Base-by-base conservation (phyloP, 441 rosid species). In the Corymbia citriodora region DNA sequence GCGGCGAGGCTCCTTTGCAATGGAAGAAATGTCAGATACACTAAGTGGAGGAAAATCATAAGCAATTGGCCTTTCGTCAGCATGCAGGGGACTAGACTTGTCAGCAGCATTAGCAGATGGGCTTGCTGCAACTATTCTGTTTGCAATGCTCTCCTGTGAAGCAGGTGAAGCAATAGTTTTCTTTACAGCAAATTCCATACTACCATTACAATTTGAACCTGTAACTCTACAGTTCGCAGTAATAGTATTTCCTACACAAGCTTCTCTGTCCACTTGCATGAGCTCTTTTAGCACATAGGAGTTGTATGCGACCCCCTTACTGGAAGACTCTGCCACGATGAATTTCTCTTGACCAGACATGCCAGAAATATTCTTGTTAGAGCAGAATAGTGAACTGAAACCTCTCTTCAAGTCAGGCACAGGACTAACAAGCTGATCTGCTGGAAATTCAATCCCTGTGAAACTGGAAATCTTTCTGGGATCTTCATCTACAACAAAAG, bases 121-220 rank as follows among this genome's bases (percentile, higher is more conserved):
- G 91, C 92, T 92, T 55, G 92, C 92, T 90, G 92, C 93, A 89
- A 93, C 90, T 89, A 93, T 91, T 93, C 89, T 93, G 36, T 95
- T 89, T 33, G 95, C 96, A 86, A 92, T 92, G 92, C 98, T 96
- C 95, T 97, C 99, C 93, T 97, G 97, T 89, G 98, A 96, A 92
- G 94, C 94, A 68, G 99, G 98, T 54, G 98, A 97, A 55, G 97
- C 94, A 92, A 93, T 94, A 90, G 96, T 94, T 91, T 93, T 95
- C 90, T 93, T 92, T 68, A 90, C 70, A 81, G 88, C 91, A 81
- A 93, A 53, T 52, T 95, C 96, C 90, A 95, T 94, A 59, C 91
- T 93, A 88, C 90, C 93, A 87, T 92, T 87, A 89, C 90, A 92
- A 74, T 94, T 93, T 88, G 90, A 86, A 91, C 90, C 94, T 88